Evolutionary conservation across 257 asterid genomes (phyloP), one percentile per base, ranked within the genome.

Genomic region (Scutellaria galericulata): DNA sequence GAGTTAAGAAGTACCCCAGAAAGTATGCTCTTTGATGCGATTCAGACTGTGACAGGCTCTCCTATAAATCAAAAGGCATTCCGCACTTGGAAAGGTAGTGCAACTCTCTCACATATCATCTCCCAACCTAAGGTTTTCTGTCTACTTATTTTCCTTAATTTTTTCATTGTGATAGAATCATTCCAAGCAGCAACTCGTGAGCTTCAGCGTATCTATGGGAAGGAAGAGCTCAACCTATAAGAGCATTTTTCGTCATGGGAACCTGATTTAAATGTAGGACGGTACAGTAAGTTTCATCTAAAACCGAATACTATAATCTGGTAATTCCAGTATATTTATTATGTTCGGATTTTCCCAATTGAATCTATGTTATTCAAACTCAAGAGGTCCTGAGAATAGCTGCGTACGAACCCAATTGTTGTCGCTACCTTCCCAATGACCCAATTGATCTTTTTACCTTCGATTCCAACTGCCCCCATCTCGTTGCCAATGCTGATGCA

Each of bases 171-270:
- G 14, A 66, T 83, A 94, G 99, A 89, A 83, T 94, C 99, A 14
- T 94, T 83, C 76, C 93, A 88, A 91, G 99, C 96, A 14, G 97
- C 96, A 60, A 94, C 97, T 1, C 96, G 97, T 0, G 99, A 94
- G 85, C 96, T 91, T 72, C 96, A 81, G 81, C 95, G 96, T 18
- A 89, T 94, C 27, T 91, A 89, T 74, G 98, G 97, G 64, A 94
- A 94, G 87, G 97, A 91, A 79, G 89, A 86, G 75, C 85, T 86
- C 53, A 89, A 91, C 80, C 70, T 86, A 8, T 91, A 84, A 86
- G 73, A 45, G 8, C 47, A 44, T 13, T 42, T 53, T 35, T 64
- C 44, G 18, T 31, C 5, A 18, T 52, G 64, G 58, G 70, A n/a
- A 60, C 52, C 63, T 22, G 60, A 39, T 74, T 54, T 15, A 48